Evolutionary conservation across 805 yeast genomes (phyloP).

Genomic region (Spathaspora sp.): DNA sequence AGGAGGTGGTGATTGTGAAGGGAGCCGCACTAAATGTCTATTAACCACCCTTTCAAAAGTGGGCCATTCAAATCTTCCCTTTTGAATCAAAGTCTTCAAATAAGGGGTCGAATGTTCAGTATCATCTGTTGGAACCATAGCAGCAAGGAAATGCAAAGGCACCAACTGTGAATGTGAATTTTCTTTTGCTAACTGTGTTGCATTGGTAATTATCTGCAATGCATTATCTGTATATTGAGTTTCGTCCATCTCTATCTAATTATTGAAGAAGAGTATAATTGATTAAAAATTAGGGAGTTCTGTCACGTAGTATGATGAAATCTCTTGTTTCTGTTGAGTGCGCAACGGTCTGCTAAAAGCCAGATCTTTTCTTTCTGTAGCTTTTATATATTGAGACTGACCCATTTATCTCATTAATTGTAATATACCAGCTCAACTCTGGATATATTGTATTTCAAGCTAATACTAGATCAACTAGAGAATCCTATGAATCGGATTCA

Average conservation of each 20-base stretch:
- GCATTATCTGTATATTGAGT: conserved; percentile 94
- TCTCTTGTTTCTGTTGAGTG: too few relatives aligned
- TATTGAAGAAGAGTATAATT: neutral
- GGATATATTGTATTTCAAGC: too few relatives aligned
- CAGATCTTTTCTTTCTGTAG: too few relatives aligned
- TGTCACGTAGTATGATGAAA: too few relatives aligned
- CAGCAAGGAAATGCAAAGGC: conserved; percentile 91
- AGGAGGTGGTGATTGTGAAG: conserved; percentile 89
- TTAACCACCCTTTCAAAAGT: conserved; percentile 77
- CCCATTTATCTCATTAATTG: too few relatives aligned
- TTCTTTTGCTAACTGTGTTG: conserved; percentile 79
- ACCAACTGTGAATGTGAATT: conserved; percentile 77
- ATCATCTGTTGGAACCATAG: conserved; percentile 70
- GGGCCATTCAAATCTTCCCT: conserved; percentile 85
- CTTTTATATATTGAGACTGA: too few relatives aligned
- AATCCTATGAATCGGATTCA: too few relatives aligned
- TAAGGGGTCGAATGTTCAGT: conserved; percentile 47
- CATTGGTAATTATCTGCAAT: conserved; percentile 70
- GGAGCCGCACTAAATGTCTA: conserved; percentile 74
- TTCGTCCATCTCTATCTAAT: conserved; percentile 44
- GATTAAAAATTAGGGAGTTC: neutral
- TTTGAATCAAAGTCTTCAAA: conserved; percentile 77
- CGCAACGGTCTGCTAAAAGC: too few relatives aligned
- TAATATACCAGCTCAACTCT: too few relatives aligned
- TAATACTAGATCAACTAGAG: too few relatives aligned